Conservation (phyloP, 345 rosid genomes). For the Acer saccharum region DNA sequence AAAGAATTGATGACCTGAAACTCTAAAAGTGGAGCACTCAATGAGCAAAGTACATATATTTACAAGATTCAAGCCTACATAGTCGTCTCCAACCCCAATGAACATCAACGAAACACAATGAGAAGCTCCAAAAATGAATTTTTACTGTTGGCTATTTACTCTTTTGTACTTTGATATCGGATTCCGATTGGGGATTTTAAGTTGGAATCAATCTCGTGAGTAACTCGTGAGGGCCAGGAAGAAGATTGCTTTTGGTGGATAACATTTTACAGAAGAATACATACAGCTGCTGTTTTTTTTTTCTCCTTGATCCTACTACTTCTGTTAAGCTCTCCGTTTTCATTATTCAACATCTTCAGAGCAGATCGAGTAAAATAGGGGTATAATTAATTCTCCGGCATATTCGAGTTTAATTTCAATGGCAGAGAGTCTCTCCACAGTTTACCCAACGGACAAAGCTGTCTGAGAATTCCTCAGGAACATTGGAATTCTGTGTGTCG, state of each 20-base stretch:
- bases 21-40: conserved; percentile 42
- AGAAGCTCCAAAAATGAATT: conserved; percentile 48
- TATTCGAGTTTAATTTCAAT: conserved; percentile 35
- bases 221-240: neutral
- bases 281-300: conserved; percentile 8
- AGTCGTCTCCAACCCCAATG: neutral
- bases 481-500: conserved; percentile 31
- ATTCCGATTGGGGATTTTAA: conserved; percentile 20
- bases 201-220: conserved; percentile 16
- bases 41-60: conserved; percentile 32
- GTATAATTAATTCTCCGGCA: neutral
- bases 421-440: conserved; percentile 75
- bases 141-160: conserved; percentile 48
- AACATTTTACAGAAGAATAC: conserved; percentile 14
- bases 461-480: conserved; percentile 64
- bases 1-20: conserved; percentile 49
- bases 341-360: conserved; percentile 4
- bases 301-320: conserved; percentile 9
- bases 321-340: conserved; percentile 11
- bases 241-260: conserved; percentile 3
- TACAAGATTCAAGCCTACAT: conserved; percentile 38
- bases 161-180: conserved; percentile 32
- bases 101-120: neutral
- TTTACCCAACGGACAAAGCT: conserved; percentile 84
- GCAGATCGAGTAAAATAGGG: conserved; percentile 3